Base-by-base conservation (phyloP, 2,329 filamentous ascomycete genomes). In the Hymenotorrendiella dingleyae region DNA sequence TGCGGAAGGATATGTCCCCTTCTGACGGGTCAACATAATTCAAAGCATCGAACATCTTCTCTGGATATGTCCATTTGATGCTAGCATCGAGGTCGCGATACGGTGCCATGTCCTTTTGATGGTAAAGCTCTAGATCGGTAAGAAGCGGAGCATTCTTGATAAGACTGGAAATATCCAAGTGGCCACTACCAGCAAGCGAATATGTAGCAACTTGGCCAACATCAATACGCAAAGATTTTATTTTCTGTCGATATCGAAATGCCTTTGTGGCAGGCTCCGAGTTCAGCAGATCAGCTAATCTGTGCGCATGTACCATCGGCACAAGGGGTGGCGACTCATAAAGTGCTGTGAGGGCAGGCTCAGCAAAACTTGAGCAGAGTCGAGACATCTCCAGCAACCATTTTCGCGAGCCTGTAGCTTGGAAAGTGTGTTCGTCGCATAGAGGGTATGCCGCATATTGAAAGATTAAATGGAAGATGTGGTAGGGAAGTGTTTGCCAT, bases 291-390 rank as follows among this genome's bases (percentile, higher is more conserved):
- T 74, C 70, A 7, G 93, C 69, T 26, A 62, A 40, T 45, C 66
- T 62, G 48, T 70, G 69, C 10, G 67, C 67, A 48, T 73, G 71
- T 24, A 64, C 62, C 26, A 69, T 63, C 1, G 72, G 70, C 45
- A 74, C 70, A 33, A 93, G 67, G 1, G 80, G 80, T 7, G 86
- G 86, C 4, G 71, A 77, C 35, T 74, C 70, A 60, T 93, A 93
- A 4, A 94, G 69, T 1, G 78, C 82, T 4, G 80, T 80, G 38
- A 93, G 64, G 2, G 85, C 85, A 4, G 87, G 83, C 54, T 89
- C 86, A 0, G 76, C 67, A 44, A 90, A 87, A 2, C 71, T 62
- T 38, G 70, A 75, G 53, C 82, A 90, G 12, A 79, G 66, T 2
- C 72, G 69, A 26, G 84, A 78, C 33, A 76, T 67, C n/a, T 70